Evolutionary conservation across 176 grass and related monocot species (phyloP).

Genomic region (Ensete glaucum): DNA sequence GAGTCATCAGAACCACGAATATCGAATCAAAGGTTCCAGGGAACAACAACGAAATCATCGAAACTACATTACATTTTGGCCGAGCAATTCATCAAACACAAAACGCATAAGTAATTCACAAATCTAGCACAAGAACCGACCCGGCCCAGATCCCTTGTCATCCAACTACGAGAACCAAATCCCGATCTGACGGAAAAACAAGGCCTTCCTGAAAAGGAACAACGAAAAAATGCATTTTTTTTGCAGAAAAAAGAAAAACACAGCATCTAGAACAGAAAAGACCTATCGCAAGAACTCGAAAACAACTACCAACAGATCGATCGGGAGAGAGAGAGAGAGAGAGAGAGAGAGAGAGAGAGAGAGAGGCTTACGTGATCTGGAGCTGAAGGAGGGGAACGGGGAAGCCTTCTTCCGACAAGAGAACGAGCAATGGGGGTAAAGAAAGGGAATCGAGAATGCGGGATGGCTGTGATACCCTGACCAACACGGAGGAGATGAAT

Average conservation of each 20-base stretch:
- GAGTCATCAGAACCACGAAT: neutral
- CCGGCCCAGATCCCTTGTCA: neutral
- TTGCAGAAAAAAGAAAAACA: neutral
- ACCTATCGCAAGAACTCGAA: neutral
- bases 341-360: too few relatives aligned
- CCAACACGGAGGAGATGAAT: too few relatives aligned
- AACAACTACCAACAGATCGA: neutral
- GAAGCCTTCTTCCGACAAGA: too few relatives aligned
- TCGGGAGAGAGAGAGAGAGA: neutral
- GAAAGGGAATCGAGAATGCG: too few relatives aligned
- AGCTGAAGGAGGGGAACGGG: too few relatives aligned
- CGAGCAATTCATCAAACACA: neutral
- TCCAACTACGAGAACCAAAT: neutral
- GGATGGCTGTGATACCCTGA: too few relatives aligned
- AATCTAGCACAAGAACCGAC: neutral
- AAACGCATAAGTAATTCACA: neutral
- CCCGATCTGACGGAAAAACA: slow-evolving; percentile 2
- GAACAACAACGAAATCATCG: neutral
- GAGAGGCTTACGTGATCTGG: too few relatives aligned
- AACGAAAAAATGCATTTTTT: neutral
- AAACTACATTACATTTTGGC: neutral
- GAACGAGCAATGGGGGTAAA: too few relatives aligned
- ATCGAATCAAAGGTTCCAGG: neutral
- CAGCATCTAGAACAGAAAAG: neutral
- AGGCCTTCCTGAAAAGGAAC: too few relatives aligned